Base-by-base conservation (phyloP, 345 rosid genomes). In the Brassica cretica region DNA sequence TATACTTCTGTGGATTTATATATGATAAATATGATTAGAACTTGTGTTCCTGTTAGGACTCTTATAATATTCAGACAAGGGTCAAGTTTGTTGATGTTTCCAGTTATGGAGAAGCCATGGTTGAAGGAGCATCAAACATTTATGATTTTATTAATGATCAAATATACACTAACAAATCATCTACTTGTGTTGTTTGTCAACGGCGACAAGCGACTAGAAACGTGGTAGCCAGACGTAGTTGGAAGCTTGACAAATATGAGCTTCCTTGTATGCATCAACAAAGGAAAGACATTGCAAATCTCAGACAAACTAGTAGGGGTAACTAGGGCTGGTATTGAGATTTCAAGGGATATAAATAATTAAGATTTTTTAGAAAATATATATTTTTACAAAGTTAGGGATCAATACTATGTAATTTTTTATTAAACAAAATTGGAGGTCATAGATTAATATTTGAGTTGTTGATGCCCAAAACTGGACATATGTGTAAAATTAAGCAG, bases 61-160 rank as follows among this genome's bases (percentile, higher is more conserved):
- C 39, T 39, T 66, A 19, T 11, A 5, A 18, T 35, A 66, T 11
- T 10, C 0, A 49, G 32, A 55, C 44, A 63, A 15, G 37, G 46
- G 70, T 69, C 55, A 66, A 66, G 51, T 59, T 59, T 66, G 27
- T 58, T 78, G 56, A 44, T 78, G 68, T 72, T 78, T 72, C 53
- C 39, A 30, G 61, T 41, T 56, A 41, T 15, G 39, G 63, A 78
- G 39, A 78, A 78, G 72, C 72, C 76, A 65, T 2, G 29, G n/a
- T 6, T 44, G 1, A 58, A 41, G 24, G 32, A 60, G 33, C 12
- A 33, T 6, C 51, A 61, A 0, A 49, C 56, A 61, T 44, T 39
- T 12, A 24, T 24, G 63, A 9, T 21, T 49, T 59, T 59, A 75
- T 41, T 66, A 75, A 25, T 61, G 9, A 69, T 30, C 7, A 75